Evolutionary conservation across 768 basidiomycete genomes (phyloP).

Genomic region (Pholiota conissans): DNA sequence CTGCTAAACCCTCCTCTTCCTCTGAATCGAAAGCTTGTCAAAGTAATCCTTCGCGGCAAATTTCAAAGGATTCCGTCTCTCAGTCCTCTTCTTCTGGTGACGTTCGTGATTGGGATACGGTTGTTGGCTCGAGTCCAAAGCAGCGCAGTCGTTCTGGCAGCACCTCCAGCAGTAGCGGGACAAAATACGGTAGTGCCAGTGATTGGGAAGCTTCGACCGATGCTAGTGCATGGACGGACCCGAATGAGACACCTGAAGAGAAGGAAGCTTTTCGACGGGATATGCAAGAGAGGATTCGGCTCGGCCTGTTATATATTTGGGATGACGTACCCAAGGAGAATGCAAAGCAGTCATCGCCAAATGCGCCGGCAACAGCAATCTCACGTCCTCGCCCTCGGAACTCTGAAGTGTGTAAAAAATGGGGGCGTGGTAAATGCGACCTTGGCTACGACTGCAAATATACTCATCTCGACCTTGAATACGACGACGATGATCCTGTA

Average conservation of each 20-base stretch:
- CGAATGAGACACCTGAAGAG: not conserved
- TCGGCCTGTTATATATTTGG: not conserved
- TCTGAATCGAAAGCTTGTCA: no score
- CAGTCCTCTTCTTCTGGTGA: not conserved
- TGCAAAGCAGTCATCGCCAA: not conserved
- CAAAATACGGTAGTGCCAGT: not conserved
- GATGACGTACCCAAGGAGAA: not conserved
- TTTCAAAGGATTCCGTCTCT: not conserved
- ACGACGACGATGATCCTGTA: conserved; percentile 20
- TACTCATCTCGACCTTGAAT: conserved; percentile 33
- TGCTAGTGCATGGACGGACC: not conserved
- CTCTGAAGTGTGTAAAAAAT: conserved; percentile 24
- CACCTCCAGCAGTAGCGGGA: not conserved
- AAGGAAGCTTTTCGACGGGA: not conserved
- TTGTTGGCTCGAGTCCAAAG: not conserved
- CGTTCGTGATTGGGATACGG: not conserved
- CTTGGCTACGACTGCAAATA: conserved; percentile 27
- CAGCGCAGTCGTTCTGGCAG: not conserved
- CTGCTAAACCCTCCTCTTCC: not conserved
- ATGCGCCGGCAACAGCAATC: not conserved
- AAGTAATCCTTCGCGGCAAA: not conserved
- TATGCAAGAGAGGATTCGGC: not conserved
- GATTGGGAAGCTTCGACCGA: not conserved
- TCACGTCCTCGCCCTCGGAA: conserved; percentile 10
- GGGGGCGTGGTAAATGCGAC: conserved; percentile 27